Percentiles rank a stretch among this genome's conserved stretches.
phyloP scores from a whole-genome alignment of 768 basidiomycete genomes.

The Russula griseocarnosa region DNA sequence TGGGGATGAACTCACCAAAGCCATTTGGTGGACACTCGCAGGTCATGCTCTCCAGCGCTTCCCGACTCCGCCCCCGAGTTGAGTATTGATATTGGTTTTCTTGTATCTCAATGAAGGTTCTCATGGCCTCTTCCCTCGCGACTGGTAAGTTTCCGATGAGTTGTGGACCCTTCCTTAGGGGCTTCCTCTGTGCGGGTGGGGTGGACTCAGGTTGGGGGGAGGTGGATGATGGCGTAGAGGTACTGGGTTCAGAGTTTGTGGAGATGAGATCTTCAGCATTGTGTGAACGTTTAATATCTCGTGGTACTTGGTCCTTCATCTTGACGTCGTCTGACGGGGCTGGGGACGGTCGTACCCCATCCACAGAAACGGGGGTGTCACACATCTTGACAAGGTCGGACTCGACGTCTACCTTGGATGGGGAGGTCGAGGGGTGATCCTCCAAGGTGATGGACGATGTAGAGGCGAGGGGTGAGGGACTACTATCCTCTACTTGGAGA shows the following conservation, averaged over 20 bases:
- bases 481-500: conserved; percentile 20
- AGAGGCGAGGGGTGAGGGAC: conserved; percentile 18
- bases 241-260: conserved; percentile 34
- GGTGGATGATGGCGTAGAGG: conserved; percentile 36
- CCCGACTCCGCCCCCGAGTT: conserved; percentile 80
- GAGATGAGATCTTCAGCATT: conserved; percentile 33
- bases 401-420: conserved; percentile 13
- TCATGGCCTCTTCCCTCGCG: conserved; percentile 68
- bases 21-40: conserved; percentile 89
- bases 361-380: conserved; percentile 11
- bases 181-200: conserved; percentile 23
- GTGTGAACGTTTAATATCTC: conserved; percentile 30
- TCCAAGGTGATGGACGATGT: conserved; percentile 25
- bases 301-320: conserved; percentile 25
- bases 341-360: conserved; percentile 32
- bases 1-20: conserved; percentile 49
- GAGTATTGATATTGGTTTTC: conserved; percentile 86
- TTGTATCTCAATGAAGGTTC: conserved; percentile 66
- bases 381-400: conserved; percentile 24
- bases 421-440: conserved; percentile 15
- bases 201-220: conserved; percentile 35
- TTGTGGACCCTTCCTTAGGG: conserved; percentile 45
- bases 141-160: conserved; percentile 78
- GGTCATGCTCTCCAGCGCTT: conserved; percentile 87
- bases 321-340: conserved; percentile 33